These are phyloP conservation scores for Eutrema salsugineum DNA, from an alignment of 441 rosid species.

Conservation along the genomic window DNA sequence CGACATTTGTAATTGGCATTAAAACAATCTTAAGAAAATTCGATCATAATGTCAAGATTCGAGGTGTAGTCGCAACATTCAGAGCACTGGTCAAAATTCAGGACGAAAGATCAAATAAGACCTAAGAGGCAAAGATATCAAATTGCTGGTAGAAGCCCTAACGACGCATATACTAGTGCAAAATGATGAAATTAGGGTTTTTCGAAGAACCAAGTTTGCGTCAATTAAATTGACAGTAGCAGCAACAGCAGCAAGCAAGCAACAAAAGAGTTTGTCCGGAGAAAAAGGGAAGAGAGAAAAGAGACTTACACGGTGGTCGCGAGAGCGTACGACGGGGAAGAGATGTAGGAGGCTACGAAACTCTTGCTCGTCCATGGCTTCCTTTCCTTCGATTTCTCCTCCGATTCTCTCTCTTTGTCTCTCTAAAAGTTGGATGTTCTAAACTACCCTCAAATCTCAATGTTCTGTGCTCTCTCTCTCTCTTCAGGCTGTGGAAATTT, in stretches of 20 bases:
- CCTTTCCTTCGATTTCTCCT: constrained; percentile 7
- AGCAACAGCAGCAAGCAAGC: not conserved
- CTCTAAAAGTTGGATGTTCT: constrained; percentile 3
- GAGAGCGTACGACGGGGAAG: constrained; percentile 83
- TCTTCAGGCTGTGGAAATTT: not conserved
- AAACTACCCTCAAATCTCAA: not conserved
- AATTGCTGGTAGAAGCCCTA: not conserved
- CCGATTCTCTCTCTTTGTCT: constrained; percentile 6
- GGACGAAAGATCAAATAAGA: not conserved
- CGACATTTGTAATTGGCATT: not conserved
- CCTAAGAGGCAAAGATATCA: not conserved
- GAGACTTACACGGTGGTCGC: constrained; percentile 55
- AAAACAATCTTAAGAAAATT: not conserved
- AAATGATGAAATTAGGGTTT: constrained; percentile 1
- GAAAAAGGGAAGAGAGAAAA: not conserved
- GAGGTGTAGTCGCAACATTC: not conserved
- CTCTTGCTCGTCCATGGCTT: constrained; percentile 74
- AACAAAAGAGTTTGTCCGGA: not conserved
- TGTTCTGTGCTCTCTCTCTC: not conserved
- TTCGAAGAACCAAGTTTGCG: not conserved
- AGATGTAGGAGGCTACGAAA: constrained; percentile 70
- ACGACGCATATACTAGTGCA: not conserved
- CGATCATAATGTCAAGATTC: not conserved
- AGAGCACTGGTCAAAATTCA: not conserved
- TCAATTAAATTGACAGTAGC: not conserved